Conservation (phyloP, 495 filamentous ascomycete species). For the Entonaema liquescens region DNA sequence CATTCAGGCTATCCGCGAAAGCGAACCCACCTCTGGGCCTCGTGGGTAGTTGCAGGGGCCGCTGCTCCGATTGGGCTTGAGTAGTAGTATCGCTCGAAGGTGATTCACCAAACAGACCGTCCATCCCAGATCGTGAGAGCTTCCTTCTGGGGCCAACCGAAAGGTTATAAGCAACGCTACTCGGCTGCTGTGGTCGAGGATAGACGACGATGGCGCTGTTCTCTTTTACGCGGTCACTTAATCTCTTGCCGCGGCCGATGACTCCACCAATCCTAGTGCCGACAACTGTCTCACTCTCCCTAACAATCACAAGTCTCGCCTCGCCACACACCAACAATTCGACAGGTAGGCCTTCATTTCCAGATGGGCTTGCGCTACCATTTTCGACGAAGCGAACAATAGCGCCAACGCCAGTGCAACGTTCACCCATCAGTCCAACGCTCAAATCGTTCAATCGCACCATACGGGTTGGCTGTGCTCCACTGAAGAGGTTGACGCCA, state of each 20-base stretch:
- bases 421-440: conserved; percentile 71
- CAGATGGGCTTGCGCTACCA: conserved; percentile 44
- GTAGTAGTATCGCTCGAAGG: conserved; percentile 27
- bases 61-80: conserved; percentile 16
- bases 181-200: conserved; percentile 51
- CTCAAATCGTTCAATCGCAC: conserved; percentile 58
- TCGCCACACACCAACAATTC: conserved; percentile 73
- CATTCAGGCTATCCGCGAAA: conserved; percentile 55
- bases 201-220: conserved; percentile 55
- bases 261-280: conserved; percentile 49
- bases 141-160: conserved; percentile 47
- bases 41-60: conserved; percentile 21
- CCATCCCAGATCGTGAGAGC: conserved; percentile 17
- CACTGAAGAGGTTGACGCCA: conserved; percentile 66
- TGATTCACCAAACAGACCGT: conserved; percentile 38
- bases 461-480: conserved; percentile 57
- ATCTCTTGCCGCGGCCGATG: conserved; percentile 45
- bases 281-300: conserved; percentile 52
- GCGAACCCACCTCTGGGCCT: conserved; percentile 46
- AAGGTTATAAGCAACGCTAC: conserved; percentile 56
- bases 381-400: conserved; percentile 53
- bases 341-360: conserved; percentile 54
- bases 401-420: conserved; percentile 66
- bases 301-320: conserved; percentile 67
- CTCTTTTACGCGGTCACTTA: conserved; percentile 37